Evolutionary conservation across 2,329 filamentous ascomycete species (phyloP), one percentile per base, ranked within the genome.

Genomic region (Ceratocystis lukuohia): DNA sequence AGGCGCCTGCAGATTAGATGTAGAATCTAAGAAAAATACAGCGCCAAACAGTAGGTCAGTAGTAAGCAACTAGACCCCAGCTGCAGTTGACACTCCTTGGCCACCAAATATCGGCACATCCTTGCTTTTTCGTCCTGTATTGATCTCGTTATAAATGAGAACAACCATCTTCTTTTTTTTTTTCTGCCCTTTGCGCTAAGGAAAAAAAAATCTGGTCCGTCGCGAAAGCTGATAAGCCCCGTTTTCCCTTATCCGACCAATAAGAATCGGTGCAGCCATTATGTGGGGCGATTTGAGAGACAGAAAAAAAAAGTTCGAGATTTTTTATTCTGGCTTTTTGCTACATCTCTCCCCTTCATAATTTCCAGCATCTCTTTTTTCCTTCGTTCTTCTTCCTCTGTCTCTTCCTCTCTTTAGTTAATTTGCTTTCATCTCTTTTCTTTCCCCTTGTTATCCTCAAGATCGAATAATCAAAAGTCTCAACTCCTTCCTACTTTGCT

Each of bases 271-370:
- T 28, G 61, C 22, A 28, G 44, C 30, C 59, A 59, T 64, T 41
- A 30, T 66, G 66, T 69, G 69, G 65, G 69, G 67, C 65, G 17
- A 10, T n/a, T 3, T 17, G 33, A 15, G 53, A 46, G 65, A 61
- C 30, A 61, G 48, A 45, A 59, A 64, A 66, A 69, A 68, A 73
- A 71, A 71, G 56, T 59, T 59, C 56, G 33, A 59, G 53, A 70
- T 33, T 65, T 67, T 65, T 46, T 67, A 53, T 46, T 28, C 46
- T 56, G 48, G 61, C 44, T 46, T 44, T 15, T 50, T 65, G 25
- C 56, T 53, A 12, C 44, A 45, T 25, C 59, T 64, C 48, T 64
- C 50, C 28, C 57, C 20, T 45, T 20, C 63, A 48, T 61, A 41
- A 41, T 67, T 56, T 48, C 56, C 62, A 64, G 66, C 66, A 67